Base-by-base conservation (phyloP, 1,284 basidiomycete species). In the Phylloporus gajari region DNA sequence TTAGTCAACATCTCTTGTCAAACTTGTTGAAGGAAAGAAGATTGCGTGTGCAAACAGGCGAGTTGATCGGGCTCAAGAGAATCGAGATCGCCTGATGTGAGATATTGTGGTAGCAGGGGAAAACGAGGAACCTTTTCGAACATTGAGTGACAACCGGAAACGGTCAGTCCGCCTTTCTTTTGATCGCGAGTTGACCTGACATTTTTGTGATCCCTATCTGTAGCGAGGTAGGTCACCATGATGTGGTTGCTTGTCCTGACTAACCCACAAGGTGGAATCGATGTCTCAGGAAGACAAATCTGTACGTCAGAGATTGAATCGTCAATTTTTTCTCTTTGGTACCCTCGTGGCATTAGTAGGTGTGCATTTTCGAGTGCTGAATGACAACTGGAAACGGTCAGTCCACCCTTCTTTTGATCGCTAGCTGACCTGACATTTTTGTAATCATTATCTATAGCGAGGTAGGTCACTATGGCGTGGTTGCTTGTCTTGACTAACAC, bases 151-250 rank as follows among this genome's bases (percentile, higher is more conserved):
- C 23, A 9, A 27, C 40, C 64, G 69, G 74, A 69, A 23, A 74
- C 15, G 46, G 74, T 76, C 60, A 48, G 71, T 75, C 30, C 15
- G 30, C 44, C 63, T 35, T 38, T 60, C 32, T 25, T 38, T 53
- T 53, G 25, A 53, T 27, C 12, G 3, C 13, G 25, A 8, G 25
- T 27, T 25, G 40, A 40, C 23, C 11, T n/a, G n/a, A n/a, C n/a
- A n/a, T n/a, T n/a, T n/a, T n/a, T n/a, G n/a, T 44, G 63, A 19
- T 32, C 42, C 19, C n/a, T 17, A 19, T 17, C 48, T 60, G 48
- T 40, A 72, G 70, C 51, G 32, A 62, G 58, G 73, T 74, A 32
- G 38, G 68, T 65, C 12, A 19, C 12, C 42, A 30, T 27, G 19
- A 19, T 21, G 19, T 44, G n/a, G n/a, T 11, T 13, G 15, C n/a